These are phyloP conservation scores for Metschnikowia cubensis DNA, from an alignment of 805 yeast genomes.

Conservation along the genomic window DNA sequence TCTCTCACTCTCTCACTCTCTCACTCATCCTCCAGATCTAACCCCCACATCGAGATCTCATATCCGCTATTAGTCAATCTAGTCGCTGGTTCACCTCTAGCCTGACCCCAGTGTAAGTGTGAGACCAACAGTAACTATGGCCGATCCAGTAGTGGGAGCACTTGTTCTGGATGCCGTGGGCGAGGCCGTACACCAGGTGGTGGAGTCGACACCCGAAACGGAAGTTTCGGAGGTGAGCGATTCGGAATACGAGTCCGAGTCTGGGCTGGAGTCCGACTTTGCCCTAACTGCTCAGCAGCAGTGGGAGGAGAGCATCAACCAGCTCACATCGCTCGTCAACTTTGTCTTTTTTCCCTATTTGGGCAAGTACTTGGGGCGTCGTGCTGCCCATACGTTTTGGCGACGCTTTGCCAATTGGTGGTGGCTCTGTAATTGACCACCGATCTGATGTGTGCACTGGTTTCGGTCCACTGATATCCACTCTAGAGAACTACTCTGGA, in stretches of 20 bases:
- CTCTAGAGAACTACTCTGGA: too few relatives aligned
- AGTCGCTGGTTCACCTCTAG: too few relatives aligned
- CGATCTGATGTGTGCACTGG: too few relatives aligned
- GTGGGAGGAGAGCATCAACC: constrained; percentile 68
- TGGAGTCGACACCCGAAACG: not conserved
- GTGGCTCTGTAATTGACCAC: constrained; percentile 9
- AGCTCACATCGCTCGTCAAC: constrained; percentile 53
- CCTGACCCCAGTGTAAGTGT: too few relatives aligned
- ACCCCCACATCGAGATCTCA: too few relatives aligned
- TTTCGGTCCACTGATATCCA: not conserved
- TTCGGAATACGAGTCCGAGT: not conserved
- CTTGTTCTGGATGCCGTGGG: constrained; percentile 1
- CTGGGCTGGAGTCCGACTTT: constrained; percentile 16
- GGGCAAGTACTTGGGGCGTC: constrained; percentile 65
- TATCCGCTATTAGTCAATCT: too few relatives aligned
- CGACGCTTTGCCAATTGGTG: constrained; percentile 34
- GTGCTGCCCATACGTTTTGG: constrained; percentile 37
- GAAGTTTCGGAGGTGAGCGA: not conserved
- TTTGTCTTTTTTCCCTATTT: constrained; percentile 61
- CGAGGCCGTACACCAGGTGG: constrained; percentile 1
- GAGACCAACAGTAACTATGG: not conserved
- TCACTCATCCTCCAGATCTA: too few relatives aligned
- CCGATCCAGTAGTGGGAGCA: constrained; percentile 4
- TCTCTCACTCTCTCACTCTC: too few relatives aligned
- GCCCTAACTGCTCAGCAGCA: constrained; percentile 56